Conservation (phyloP, 2,329 filamentous ascomycete genomes). For the Curvularia hawaiiensis region DNA sequence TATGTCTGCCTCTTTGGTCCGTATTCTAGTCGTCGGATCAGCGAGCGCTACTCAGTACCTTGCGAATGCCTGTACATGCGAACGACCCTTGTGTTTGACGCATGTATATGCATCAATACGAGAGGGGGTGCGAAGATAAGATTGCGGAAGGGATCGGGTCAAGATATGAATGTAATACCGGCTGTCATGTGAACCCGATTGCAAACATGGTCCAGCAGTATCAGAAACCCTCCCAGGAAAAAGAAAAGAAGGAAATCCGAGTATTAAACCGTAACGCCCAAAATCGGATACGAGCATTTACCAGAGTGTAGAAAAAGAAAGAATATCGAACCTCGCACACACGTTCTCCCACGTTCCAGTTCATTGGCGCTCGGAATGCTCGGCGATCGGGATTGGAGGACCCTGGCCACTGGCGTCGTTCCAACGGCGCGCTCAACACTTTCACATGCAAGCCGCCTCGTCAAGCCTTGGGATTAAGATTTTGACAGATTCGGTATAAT, state of each 20-base stretch:
- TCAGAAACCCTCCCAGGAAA: not conserved
- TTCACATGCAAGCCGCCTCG: conserved; percentile 29
- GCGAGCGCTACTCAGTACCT: not conserved
- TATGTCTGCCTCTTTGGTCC: not conserved
- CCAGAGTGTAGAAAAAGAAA: not conserved
- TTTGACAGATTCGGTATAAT: conserved; percentile 18
- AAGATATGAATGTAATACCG: not conserved
- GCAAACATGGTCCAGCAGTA: not conserved
- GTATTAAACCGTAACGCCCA: not conserved
- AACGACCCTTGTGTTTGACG: not conserved
- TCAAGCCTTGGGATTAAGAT: conserved; percentile 3
- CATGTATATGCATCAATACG: not conserved
- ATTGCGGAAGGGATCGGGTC: conserved; percentile 1
- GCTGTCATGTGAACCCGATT: not conserved
- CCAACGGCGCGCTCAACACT: conserved; percentile 21
- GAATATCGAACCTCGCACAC: not conserved
- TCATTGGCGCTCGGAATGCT: conserved; percentile 21
- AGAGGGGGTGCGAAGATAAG: conserved; percentile 5
- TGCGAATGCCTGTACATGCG: not conserved
- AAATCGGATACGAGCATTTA: not conserved
- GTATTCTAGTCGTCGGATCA: not conserved
- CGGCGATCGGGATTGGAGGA: conserved; percentile 14
- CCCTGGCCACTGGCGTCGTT: conserved; percentile 16
- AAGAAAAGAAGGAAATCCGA: not conserved
- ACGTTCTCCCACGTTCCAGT: conserved; percentile 2